A percentile compares a stretch with the other conserved stretches of the same genome.
Conservation (phyloP, 768 basidiomycete genomes). For the Tricholoma hemisulphureum region DNA sequence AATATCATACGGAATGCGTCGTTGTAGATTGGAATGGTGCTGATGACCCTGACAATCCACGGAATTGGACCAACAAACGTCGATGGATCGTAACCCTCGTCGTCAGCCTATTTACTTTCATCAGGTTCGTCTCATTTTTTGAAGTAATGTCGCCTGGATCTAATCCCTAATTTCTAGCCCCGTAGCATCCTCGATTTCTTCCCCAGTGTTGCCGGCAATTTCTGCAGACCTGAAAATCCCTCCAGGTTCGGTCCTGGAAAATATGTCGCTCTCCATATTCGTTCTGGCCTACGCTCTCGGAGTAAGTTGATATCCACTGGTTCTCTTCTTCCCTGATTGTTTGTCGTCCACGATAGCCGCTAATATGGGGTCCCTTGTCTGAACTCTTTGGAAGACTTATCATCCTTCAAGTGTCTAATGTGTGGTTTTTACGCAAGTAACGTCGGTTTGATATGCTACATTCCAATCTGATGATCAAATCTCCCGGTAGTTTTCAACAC, state of each 20-base stretch:
- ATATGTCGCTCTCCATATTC: conserved; percentile 44
- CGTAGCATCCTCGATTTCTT: conserved; percentile 33
- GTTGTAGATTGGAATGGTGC: conserved; percentile 31
- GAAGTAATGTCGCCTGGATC: neutral
- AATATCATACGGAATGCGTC: neutral
- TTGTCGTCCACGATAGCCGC: conserved; percentile 23
- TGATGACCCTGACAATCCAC: conserved; percentile 28
- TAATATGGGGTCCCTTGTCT: conserved; percentile 39
- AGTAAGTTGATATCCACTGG: conserved; percentile 17
- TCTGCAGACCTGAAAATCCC: conserved; percentile 26
- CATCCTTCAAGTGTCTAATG: conserved; percentile 55
- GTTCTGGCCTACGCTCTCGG: conserved; percentile 40
- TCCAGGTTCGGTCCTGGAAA: conserved; percentile 32
- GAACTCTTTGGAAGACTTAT: conserved; percentile 41
- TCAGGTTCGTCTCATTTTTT: conserved; percentile 25
- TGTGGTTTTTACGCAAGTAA: conserved; percentile 54
- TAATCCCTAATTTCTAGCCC: conserved; percentile 18
- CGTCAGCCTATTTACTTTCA: conserved; percentile 55
- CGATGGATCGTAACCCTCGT: conserved; percentile 52
- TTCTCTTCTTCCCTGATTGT: neutral
- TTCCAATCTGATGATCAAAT: neutral
- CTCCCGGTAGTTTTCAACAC: conserved; percentile 45
- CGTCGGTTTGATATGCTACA: conserved; percentile 11
- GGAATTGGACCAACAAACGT: conserved; percentile 43
- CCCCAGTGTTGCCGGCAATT: conserved; percentile 28